Percentiles rank a stretch among this genome's conserved stretches.
Conservation (phyloP, 345 rosid genomes). For the Psidium guajava region DNA sequence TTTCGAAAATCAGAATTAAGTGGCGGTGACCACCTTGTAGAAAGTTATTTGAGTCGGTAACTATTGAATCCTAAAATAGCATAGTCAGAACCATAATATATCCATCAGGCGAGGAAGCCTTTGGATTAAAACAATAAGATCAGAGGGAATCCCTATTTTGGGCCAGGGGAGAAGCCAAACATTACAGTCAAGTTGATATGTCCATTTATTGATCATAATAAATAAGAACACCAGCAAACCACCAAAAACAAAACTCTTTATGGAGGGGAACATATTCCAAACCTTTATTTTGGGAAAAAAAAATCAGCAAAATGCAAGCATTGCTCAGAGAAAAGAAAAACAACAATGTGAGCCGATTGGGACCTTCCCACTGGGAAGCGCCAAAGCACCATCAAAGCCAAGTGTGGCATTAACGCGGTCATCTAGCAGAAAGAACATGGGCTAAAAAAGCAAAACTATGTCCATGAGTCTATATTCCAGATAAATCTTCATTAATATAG, state of each 20-base stretch:
- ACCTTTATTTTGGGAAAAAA: not conserved
- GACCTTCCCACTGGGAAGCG: not conserved
- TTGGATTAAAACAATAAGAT: not conserved
- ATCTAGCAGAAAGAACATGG: not conserved
- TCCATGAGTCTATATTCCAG: conserved; percentile 23
- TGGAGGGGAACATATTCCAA: not conserved
- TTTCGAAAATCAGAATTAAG: not conserved
- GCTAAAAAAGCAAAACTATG: not conserved
- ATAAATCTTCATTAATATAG: conserved; percentile 26
- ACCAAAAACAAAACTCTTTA: not conserved
- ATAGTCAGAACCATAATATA: not conserved
- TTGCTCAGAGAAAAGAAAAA: not conserved
- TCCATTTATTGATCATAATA: not conserved
- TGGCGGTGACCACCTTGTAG: not conserved
- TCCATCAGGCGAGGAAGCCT: not conserved
- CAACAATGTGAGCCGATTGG: not conserved
- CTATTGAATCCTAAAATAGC: not conserved
- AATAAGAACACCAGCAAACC: not conserved
- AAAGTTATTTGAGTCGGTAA: not conserved
- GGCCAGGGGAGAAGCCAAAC: not conserved
- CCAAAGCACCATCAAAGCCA: not conserved
- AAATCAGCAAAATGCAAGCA: not conserved
- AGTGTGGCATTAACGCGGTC: not conserved
- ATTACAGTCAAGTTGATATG: not conserved
- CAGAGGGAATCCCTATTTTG: not conserved